Evolutionary conservation across 2,329 filamentous ascomycete genomes (phyloP), one percentile per base, ranked within the genome.

Genomic region (Spiromastix sp.): DNA sequence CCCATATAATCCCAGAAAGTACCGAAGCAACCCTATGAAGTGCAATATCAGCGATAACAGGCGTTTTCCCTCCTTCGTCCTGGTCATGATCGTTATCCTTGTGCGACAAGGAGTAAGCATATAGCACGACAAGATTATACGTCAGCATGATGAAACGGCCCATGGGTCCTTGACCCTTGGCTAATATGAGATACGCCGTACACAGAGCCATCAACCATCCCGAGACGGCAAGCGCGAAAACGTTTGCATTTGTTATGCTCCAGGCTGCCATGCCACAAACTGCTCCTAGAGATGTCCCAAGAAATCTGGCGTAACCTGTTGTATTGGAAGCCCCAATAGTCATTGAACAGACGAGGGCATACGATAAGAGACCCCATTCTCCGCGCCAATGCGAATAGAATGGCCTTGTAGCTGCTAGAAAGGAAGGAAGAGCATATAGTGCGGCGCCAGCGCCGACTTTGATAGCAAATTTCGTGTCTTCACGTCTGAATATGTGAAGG

Each of bases 301-400:
- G 67, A 53, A 96, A 89, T 47, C 91, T 79, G 32, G 87, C 78
- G 51, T 79, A 77, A 3, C 86, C 87, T 0, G 89, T 95, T 2
- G 89, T 94, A 57, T 96, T 98, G 16, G 86, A 85, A 5, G 91
- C 86, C 18, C 91, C 91, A 15, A 95, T 89, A 0, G 89, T 98
- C 86, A 95, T 96, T 24, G 84, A 86, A 54, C 87, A 93, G 16
- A 98, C 91, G 52, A 96, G 78, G 89, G 96, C 96, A 65, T 94
- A 96, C 0, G 86, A 94, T 37, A 98, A 60, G 2, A 98, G 69
- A 15, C 91, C 91, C 91, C 91, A 98, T 68, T 98, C 91, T 19
- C 89, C 89, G 55, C 89, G 72, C 85, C 87, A 96, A 49, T 81
- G 80, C 34, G 77, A 71, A 55, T 95, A 98, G 13, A 81, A 71